phyloP scores from a whole-genome alignment of 1,284 basidiomycete genomes.

The Ceratobasidium sp. region DNA sequence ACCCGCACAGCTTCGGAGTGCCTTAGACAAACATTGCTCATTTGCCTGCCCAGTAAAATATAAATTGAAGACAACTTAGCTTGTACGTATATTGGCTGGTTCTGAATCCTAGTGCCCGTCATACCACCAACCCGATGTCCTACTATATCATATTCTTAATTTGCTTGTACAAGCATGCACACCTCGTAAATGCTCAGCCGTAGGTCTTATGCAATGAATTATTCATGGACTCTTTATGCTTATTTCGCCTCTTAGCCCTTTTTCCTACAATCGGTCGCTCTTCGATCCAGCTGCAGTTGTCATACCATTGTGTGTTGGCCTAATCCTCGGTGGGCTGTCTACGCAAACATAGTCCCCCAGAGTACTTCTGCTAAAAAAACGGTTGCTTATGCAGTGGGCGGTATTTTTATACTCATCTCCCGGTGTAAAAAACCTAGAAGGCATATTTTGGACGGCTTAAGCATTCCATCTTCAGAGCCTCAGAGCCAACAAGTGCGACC shows the following conservation, averaged over 20 bases:
- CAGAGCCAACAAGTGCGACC: not conserved
- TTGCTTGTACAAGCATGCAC: not conserved
- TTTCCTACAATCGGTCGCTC: not conserved
- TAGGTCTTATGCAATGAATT: not conserved
- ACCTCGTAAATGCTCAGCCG: not conserved
- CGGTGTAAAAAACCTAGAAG: not conserved
- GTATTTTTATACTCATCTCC: not conserved
- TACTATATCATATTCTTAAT: not conserved
- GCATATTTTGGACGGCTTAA: not conserved
- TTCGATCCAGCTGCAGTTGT: not conserved
- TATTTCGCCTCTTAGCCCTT: not conserved
- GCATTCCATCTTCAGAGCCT: not conserved
- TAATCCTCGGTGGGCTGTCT: not conserved
- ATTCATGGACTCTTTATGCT: not conserved
- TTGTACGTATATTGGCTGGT: not conserved
- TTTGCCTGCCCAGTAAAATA: not conserved
- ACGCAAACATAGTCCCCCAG: not conserved
- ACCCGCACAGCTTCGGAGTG: not conserved
- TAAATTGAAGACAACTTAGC: not conserved
- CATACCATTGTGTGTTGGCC: not conserved
- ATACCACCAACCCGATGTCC: not conserved
- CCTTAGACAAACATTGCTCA: not conserved
- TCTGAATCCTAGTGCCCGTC: not conserved
- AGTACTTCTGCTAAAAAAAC: not conserved
- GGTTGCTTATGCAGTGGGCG: not conserved